Base-by-base conservation (phyloP, 345 rosid species). In the Melaleuca quinquenervia region DNA sequence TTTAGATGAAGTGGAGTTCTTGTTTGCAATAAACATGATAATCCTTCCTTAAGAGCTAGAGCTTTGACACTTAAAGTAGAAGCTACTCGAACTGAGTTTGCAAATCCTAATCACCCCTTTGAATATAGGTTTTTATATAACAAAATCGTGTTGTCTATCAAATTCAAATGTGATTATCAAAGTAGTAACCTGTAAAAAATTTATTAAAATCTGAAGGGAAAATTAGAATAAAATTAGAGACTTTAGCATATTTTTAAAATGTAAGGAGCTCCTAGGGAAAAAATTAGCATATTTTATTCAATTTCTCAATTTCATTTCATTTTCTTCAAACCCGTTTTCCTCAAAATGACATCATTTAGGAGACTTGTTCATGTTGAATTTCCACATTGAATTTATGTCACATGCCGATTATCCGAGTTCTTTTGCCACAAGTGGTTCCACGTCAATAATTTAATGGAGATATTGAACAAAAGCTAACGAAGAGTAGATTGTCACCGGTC, bases 401-500 rank as follows among this genome's bases (percentile, higher is more conserved):
- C 75, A 7, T 0, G 1, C 11, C 6, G 0, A 15, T 1, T 62
- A 29, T 62, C 2, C 0, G 0, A 29, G 44, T 29, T 62, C 44
- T 29, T 29, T 62, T 29, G 44, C 7, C 0, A 7, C 0, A 1
- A 15, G 75, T 62, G 75, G 5, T 62, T 29, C 0, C 41, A 29
- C 22, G 0, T 29, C 16, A 29, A 41, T 62, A 62, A 11, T 27
- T 29, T 18, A 62, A 62, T 29, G 41, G 44, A 3, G 44, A 62
- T 7, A 29, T 62, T 29, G 21, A 29, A 62, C 20, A 5, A 7
- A 62, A 62, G 8, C 22, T 29, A 7, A 62, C 0, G 14, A 7
- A 51, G 7, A 7, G 7, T 5, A 52, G 53, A 52, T 15, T 15
- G 7, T 52, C 6, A 12, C 0, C 0, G 0, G 32, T 58, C 7